Conservation (phyloP, 2,329 filamentous ascomycete genomes). For the Fusarium fracticaudum region DNA sequence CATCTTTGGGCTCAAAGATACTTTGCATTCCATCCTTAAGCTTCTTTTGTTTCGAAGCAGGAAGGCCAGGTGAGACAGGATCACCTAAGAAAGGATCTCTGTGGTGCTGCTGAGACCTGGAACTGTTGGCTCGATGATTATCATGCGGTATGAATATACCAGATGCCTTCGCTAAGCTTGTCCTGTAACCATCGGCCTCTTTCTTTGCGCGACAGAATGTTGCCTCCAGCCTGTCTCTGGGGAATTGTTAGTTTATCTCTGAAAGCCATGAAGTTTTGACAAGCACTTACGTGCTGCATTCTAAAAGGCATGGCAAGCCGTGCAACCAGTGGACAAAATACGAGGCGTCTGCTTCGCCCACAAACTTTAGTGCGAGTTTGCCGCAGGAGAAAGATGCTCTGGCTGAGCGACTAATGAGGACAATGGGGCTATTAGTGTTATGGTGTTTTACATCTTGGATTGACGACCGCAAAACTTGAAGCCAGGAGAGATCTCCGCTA, state of each 20-base stretch:
- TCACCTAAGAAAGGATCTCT: slow-evolving; percentile 18
- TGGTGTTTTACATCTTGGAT: slow-evolving; percentile 26
- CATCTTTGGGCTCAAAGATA: not conserved
- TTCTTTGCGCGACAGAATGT: slow-evolving; percentile 2
- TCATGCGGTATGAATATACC: not conserved
- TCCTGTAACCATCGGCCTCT: not conserved
- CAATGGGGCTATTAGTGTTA: slow-evolving; percentile 21
- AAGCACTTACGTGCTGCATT: slow-evolving; percentile 27
- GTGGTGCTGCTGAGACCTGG: not conserved
- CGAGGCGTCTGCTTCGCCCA: slow-evolving; percentile 2
- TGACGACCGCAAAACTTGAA: slow-evolving; percentile 29
- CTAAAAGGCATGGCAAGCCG: not conserved
- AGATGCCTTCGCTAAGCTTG: not conserved
- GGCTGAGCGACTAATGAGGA: slow-evolving; percentile 38
- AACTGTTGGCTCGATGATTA: not conserved
- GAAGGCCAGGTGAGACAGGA: not conserved
- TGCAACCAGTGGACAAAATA: slow-evolving; percentile 30
- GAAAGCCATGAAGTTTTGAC: too few relatives aligned
- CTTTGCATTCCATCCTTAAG: slow-evolving; percentile 43
- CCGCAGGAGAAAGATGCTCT: not conserved
- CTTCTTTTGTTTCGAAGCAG: slow-evolving; percentile 13
- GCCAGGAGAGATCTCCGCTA: slow-evolving; percentile 27
- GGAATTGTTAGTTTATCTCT: slow-evolving; percentile 2
- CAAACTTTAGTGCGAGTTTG: slow-evolving; percentile 38
- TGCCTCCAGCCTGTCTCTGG: slow-evolving; percentile 23